Conservation (phyloP, 1,139 yeast species). For the Magnusiomyces ingens region DNA sequence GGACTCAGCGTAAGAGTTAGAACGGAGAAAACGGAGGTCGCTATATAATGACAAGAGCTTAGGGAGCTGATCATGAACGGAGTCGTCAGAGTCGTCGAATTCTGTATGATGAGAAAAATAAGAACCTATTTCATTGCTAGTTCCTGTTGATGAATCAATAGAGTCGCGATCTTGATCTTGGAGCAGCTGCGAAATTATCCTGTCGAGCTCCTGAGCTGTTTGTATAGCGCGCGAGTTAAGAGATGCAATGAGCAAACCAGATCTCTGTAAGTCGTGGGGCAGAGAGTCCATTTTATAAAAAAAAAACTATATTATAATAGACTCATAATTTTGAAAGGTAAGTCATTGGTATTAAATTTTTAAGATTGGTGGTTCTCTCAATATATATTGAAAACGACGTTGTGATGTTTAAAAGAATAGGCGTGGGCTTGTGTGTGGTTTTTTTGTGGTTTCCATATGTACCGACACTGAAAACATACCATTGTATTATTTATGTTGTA, state of each 20-base stretch:
- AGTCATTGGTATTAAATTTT: too few species aligned
- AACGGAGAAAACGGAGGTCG: background rate
- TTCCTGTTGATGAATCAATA: too few species aligned
- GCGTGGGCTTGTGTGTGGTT: too few species aligned
- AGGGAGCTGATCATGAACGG: background rate
- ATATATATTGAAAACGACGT: background rate
- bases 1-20: constrained; percentile 3
- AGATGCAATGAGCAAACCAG: background rate
- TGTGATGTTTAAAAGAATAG: too few species aligned
- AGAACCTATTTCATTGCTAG: too few species aligned
- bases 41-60: background rate
- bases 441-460: too few species aligned
- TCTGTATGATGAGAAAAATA: too few species aligned
- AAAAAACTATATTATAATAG: background rate
- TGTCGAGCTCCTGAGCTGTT: background rate
- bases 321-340: too few species aligned
- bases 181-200: background rate
- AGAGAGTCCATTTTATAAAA: background rate
- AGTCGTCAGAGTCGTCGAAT: too few species aligned
- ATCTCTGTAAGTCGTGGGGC: background rate
- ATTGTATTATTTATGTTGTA: too few species aligned
- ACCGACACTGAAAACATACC: too few species aligned
- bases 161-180: background rate
- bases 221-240: background rate
- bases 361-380: background rate